Evolutionary conservation across 768 basidiomycete species (phyloP), one percentile per base, ranked within the genome.

Genomic region (Pulveroboletus sp.): DNA sequence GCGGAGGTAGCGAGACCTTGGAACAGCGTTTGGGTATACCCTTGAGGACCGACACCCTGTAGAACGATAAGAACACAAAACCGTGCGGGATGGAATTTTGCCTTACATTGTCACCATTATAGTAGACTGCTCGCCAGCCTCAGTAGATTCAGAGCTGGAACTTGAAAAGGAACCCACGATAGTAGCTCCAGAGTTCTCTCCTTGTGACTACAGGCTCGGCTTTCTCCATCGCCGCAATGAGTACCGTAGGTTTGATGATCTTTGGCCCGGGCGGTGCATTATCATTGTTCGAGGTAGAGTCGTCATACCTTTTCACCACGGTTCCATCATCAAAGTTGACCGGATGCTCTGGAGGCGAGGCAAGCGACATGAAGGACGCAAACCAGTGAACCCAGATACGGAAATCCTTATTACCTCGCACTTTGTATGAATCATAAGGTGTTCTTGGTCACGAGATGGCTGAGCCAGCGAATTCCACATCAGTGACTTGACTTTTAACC

Each of bases 171-270:
- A 6, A 47, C 62, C 40, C 29, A 87, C 87, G 53, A 63, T 90
- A 90, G 60, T 90, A 91, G 45, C 80, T 81, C 89, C 88, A 91
- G 8, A 91, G 69, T 61, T 91, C 89, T 59, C 65, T 77, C 41
- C 82, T 74, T 16, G 83, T 87, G 5, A 90, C 87, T 8, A 84
- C 61, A 0, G 88, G 88, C 46, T 86, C 88, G 36, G 82, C 68
- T 52, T 72, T 69, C 37, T 51, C 63, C 33, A 77, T 69, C 0
- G 71, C 65, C 0, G 73, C 73, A 2, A 78, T 64, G 40, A 75
- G 72, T 12, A 61, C 49, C 21, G 54, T 44, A n/a, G 58, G 51
- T 32, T 63, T 58, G 41, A 46, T 14, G 1, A 3, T 39, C 34
- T 56, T 45, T 12, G 49, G 47, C n/a, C n/a, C n/a, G n/a, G n/a